These are phyloP conservation scores for Pseudoturritis turrita DNA, from an alignment of 345 rosid genomes.

Conservation along the genomic window DNA sequence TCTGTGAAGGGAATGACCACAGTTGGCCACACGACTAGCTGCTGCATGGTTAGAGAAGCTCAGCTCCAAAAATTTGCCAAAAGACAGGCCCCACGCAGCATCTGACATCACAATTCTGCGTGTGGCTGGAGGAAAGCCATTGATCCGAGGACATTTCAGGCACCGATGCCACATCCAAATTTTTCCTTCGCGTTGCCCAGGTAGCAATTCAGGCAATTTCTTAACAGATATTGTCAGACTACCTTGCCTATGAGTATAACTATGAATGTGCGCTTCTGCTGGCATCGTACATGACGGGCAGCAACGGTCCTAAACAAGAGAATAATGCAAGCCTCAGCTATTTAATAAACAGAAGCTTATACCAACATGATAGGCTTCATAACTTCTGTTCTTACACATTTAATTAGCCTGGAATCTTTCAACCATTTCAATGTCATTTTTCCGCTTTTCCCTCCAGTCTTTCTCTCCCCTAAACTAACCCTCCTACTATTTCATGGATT, in stretches of 20 bases:
- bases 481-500: neutral
- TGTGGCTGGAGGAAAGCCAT: conserved; percentile 92
- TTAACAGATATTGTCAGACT: conserved; percentile 92
- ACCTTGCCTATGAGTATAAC: conserved; percentile 94
- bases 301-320: conserved; percentile 45
- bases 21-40: conserved; percentile 97
- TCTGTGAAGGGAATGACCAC: conserved; percentile 98
- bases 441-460: neutral
- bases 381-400: conserved; percentile 1
- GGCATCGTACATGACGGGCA: conserved; percentile 87
- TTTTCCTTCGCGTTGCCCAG: conserved; percentile 88
- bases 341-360: conserved; percentile 2
- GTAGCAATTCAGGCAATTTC: conserved; percentile 63
- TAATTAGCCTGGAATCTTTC: conserved; percentile 3
- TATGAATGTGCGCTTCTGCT: conserved; percentile 94
- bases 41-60: conserved; percentile 99
- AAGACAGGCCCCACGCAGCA: conserved; percentile 98
- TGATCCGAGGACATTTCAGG: conserved; percentile 73
- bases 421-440: conserved; percentile 3
- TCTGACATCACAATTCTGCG: conserved; percentile 92
- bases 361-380: conserved; percentile 7
- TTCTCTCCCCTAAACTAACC: neutral
- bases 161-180: conserved; percentile 99
- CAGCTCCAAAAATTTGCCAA: conserved; percentile 94
- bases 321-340: conserved; percentile 14